Conservation (phyloP, 2,329 filamentous ascomycete species). For the Cladosporium cucumerinum region DNA sequence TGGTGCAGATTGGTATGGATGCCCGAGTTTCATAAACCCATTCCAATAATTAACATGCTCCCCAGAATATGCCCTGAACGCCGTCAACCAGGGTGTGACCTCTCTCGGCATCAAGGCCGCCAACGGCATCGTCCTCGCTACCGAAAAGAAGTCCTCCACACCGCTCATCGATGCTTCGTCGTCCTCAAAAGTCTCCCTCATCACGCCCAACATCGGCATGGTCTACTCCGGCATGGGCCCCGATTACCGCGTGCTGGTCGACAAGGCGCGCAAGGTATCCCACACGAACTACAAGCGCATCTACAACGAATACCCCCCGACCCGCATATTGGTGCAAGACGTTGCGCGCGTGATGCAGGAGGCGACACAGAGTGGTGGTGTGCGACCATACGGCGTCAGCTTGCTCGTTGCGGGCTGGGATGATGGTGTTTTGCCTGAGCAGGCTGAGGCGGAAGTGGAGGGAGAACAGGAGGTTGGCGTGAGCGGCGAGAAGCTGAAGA, state of each 20-base stretch:
- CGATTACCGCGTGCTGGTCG: conserved; percentile 94
- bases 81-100: conserved; percentile 98
- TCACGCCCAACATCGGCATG: conserved; percentile 99
- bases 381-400: conserved; percentile 93
- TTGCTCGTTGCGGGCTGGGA: conserved; percentile 97
- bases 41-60: conserved; percentile 18
- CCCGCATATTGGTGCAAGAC: conserved; percentile 97
- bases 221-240: conserved; percentile 99
- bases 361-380: conserved; percentile 95
- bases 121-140: conserved; percentile 97
- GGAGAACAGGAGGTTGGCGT: conserved; percentile 42
- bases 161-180: conserved; percentile 93
- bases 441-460: conserved; percentile 61
- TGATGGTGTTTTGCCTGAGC: conserved; percentile 87
- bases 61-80: conserved; percentile 96
- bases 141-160: conserved; percentile 98
- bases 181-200: conserved; percentile 93
- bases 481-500: conserved; percentile 67
- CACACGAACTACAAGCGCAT: conserved; percentile 99
- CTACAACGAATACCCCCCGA: conserved; percentile 99
- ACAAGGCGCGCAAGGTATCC: conserved; percentile 96
- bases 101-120: conserved; percentile 98
- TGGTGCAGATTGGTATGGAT: conserved; percentile 86
- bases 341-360: conserved; percentile 98
- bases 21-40: background rate